Base-by-base conservation (phyloP, 2,329 filamentous ascomycete species). In the Colletotrichum chrysophilum region DNA sequence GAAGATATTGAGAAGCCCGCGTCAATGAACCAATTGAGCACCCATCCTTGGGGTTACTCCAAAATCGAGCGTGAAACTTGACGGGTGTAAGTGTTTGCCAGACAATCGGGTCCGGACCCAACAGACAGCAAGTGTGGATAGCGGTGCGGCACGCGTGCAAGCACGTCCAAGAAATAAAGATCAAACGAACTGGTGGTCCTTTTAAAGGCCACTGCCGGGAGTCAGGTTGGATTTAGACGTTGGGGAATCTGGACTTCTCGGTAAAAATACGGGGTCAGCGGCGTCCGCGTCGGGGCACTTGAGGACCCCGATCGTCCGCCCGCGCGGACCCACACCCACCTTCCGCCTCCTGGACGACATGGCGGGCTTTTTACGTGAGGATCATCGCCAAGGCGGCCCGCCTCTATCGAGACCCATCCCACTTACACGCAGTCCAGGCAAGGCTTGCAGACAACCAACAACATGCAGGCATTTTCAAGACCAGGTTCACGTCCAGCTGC, bases 201-300 rank as follows among this genome's bases (percentile, higher is more conserved):
- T 65, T 52, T 70, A 62, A 70, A 38, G 56, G 24, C 66, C 56
- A n/a, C 8, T 18, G 32, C 56, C 30, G 30, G 55, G 55, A 72
- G 28, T 18, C 26, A 28, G 28, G 69, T 52, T 64, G 70, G 26
- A 36, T 68, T 65, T 68, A 73, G 73, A 68, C 14, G 56, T 55
- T 75, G 64, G 73, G 72, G 60, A 64, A 52, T 73, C 67, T 66
- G 69, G 73, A 73, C 69, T 36, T 68, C 64, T 64, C 65, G 43
- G 70, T 73, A 70, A 75, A 68, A 58, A 30, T 62, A 68, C 73
- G 73, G 71, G 69, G 69, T 75, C 55, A 58, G 61, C 62, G 73
- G 73, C 55, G 67, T 67, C 73, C 73, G 64, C 64, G 14, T 73
- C 73, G 73, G 73, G 58, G 52, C 69, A 66, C 69, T 32, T 66